Evolutionary conservation across 352 stramenopile genomes (phyloP), one percentile per base, ranked within the genome.

Genomic region (Phytophthora citricola): DNA sequence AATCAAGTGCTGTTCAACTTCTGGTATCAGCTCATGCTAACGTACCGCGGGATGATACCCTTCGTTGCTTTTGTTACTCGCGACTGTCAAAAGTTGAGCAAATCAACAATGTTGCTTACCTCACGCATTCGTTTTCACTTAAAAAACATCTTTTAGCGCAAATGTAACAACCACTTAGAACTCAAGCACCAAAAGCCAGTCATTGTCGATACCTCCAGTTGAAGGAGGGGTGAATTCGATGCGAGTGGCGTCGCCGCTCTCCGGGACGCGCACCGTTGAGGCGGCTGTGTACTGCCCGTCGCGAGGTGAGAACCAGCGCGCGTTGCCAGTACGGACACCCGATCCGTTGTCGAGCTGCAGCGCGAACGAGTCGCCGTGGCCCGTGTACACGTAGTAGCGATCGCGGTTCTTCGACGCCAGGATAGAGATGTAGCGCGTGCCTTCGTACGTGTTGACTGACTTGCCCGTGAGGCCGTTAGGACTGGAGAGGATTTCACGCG

Each of bases 391-490:
- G n/a, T 22, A 43, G 38, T 43, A 43, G 38, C 38, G 38, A 9
- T 43, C 38, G 7, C 12, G 38, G 38, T 20, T 43, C 38, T 43
- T n/a, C 38, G 38, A 43, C n/a, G 38, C 38, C 14, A 43, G 15
- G 38, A 43, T 43, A 3, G 38, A 43, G 15, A 43, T 43, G 14
- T 43, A 43, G 38, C 38, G 38, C 2, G 38, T 43, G n/a, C 38
- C 38, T 43, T 43, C 38, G 38, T 43, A 43, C 38, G 38, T 43
- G 38, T 43, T 43, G 38, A 43, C 38, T 7, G 38, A 43, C 38
- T 43, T 43, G 14, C 38, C 38, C 1, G 38, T 43, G 7, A 11
- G 38, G 2, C n/a, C 38, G 7, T 3, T 43, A 22, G 38, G 38
- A 22, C 38, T 43, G 15, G 38, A 43, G 15, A 43, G 38, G 0